Evolutionary conservation across 2,329 filamentous ascomycete species (phyloP).

Genomic region (Cucurbitaria berberidis): DNA sequence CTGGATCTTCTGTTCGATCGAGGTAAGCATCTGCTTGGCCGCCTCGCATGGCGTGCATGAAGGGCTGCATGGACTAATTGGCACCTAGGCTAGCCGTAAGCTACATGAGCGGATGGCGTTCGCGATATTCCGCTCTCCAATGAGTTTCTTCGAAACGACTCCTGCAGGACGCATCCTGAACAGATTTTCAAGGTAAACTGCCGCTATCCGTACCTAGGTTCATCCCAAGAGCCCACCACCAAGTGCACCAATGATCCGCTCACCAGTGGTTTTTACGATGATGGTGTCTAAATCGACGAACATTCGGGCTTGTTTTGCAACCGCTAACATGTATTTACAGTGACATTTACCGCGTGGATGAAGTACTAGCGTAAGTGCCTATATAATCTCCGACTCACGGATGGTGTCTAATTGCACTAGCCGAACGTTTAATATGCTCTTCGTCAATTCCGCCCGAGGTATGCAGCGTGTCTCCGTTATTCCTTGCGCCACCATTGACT

Average conservation of each 20-base stretch:
- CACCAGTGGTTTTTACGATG: background rate
- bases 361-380: constrained; percentile 74
- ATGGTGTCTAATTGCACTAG: constrained; percentile 44
- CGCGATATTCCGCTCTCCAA: constrained; percentile 95
- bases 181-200: constrained; percentile 82
- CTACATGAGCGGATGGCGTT: constrained; percentile 97
- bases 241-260: constrained; percentile 5
- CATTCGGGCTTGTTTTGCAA: background rate
- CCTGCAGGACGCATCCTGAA: constrained; percentile 96
- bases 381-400: background rate
- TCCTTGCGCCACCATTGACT: constrained; percentile 27
- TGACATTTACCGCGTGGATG: constrained; percentile 83
- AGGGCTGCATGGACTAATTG: constrained; percentile 27
- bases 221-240: constrained; percentile 9
- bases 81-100: constrained; percentile 80
- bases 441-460: constrained; percentile 58
- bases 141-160: constrained; percentile 99
- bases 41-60: constrained; percentile 10
- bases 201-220: constrained; percentile 8
- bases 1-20: constrained; percentile 99
- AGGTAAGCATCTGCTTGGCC: constrained; percentile 63
- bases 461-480: constrained; percentile 27
- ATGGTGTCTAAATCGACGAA: background rate
- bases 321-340: constrained; percentile 49
- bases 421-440: constrained; percentile 93